These are phyloP conservation scores for Wilcoxina mikolae DNA, from an alignment of 495 filamentous ascomycete species.

Conservation along the genomic window DNA sequence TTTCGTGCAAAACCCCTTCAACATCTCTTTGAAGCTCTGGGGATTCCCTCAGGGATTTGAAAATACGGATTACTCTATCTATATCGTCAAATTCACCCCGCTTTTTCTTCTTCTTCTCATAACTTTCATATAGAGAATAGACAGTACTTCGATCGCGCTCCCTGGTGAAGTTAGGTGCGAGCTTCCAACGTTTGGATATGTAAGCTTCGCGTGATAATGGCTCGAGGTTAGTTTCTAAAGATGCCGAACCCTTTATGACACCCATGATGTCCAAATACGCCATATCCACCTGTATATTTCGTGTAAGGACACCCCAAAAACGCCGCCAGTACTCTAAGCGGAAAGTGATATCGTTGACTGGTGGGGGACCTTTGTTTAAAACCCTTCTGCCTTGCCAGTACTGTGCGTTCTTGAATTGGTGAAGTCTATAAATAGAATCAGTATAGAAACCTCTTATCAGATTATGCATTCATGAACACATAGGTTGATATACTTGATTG, in stretches of 20 bases:
- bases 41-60: constrained; percentile 1
- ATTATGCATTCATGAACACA: no score
- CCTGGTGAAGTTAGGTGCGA: constrained; percentile 27
- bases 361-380: no score
- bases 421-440: no score
- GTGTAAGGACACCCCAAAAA: constrained; percentile 12
- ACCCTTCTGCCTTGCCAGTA: no score
- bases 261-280: constrained; percentile 36
- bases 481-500: constrained; percentile 10
- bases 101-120: constrained; percentile 30
- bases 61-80: constrained; percentile 27
- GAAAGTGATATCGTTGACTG: constrained; percentile 31
- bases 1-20: constrained; percentile 29
- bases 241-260: constrained; percentile 32
- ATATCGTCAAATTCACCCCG: constrained; percentile 29
- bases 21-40: constrained; percentile 15
- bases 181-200: constrained; percentile 13
- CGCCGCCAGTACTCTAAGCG: constrained; percentile 31
- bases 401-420: no score
- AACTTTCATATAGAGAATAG: constrained; percentile 31
- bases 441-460: no score
- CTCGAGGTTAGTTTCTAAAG: constrained; percentile 12
- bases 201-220: constrained; percentile 30
- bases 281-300: constrained; percentile 22
- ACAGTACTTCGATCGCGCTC: constrained; percentile 16